Base-by-base conservation (phyloP, 176 grass and related monocot species). In the maize (Zea mays) region DNA sequence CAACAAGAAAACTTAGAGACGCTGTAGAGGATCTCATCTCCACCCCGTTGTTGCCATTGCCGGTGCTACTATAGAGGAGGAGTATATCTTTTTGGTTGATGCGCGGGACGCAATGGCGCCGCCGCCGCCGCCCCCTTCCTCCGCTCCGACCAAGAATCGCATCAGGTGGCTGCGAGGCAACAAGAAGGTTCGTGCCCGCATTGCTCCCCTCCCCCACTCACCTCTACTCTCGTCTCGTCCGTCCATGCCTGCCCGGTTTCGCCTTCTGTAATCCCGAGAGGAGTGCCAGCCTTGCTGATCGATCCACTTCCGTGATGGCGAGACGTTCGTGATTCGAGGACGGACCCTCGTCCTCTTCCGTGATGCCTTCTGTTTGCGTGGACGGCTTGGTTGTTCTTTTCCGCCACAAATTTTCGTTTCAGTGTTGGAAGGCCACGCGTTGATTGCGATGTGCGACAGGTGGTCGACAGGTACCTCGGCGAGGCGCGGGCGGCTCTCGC, bases 151-250 rank as follows among this genome's bases (percentile, higher is more conserved):
- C 78, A 94, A 75, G 80, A 94, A 65, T 20, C 65, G 5, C 74
- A 81, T 38, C 40, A 89, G 72, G 47, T 90, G 96, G 92, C 77
- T 84, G 68, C 72, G 89, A 34, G 76, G 87, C 72, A 88, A 86
- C 74, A 88, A 72, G 54, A 95, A 95, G 96, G 92, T 92, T 78
- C 0, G 75, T 74, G 56, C 4, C 5, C 19, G 3, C 55, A 1
- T 39, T 27, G 27, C 27, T 27, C 27, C 27, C 27, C 27, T 27
- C 27, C 27, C 27, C 27, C 27, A 27, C 27, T 27, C 27, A 27
- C 27, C 27, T 27, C 27, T 27, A 27, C 27, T 27, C 27, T 27
- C 27, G 27, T 27, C 27, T 27, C 27, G 27, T 27, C 27, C 27
- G 27, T 27, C 27, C 27, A 27, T 27, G 27, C 27, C 27, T 27